A percentile compares a stretch with the other conserved stretches of the same genome.
These are phyloP conservation scores for Elsinoe australis DNA, from an alignment of 2,329 filamentous ascomycete genomes.

Conservation along the genomic window DNA sequence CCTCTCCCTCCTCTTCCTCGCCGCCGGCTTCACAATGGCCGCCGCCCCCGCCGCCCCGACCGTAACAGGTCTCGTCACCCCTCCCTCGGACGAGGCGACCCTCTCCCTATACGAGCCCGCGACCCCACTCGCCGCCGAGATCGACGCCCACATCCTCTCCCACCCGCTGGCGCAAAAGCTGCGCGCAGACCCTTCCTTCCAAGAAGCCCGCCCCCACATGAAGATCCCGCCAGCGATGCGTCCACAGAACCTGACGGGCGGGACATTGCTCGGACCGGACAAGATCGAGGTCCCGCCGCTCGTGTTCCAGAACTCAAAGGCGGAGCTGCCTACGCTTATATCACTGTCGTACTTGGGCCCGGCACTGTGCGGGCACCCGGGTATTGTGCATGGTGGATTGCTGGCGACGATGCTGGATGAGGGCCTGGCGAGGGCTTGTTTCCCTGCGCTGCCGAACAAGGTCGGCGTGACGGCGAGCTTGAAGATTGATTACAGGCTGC, in stretches of 20 bases:
- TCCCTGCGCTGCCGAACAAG: conserved; percentile 77
- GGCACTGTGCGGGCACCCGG: conserved; percentile 80
- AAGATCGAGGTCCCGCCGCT: conserved; percentile 75
- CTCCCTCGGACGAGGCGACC: conserved; percentile 64
- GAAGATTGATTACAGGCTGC: conserved; percentile 72
- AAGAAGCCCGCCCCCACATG: conserved; percentile 75
- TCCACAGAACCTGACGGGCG: conserved; percentile 70
- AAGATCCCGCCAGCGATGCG: conserved; percentile 69
- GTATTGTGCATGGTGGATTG: conserved; percentile 82
- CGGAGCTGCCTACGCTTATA: conserved; percentile 50
- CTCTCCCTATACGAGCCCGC: conserved; percentile 55
- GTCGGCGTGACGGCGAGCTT: conserved; percentile 81
- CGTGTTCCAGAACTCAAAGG: conserved; percentile 50
- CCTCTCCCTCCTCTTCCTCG: conserved; percentile 43
- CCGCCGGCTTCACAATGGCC: conserved; percentile 51
- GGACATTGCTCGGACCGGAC: conserved; percentile 65
- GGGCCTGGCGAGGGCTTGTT: conserved; percentile 78
- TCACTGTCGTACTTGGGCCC: conserved; percentile 69
- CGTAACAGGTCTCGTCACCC: conserved; percentile 44
- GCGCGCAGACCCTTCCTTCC: conserved; percentile 57
- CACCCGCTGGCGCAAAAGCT: conserved; percentile 68
- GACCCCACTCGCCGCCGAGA: conserved; percentile 45
- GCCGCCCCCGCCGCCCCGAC: conserved; percentile 46
- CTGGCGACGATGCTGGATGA: conserved; percentile 92
- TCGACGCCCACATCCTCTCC: conserved; percentile 66